Base-by-base conservation (phyloP, 106 monocot genomes). In the Dioscorea alata region DNA sequence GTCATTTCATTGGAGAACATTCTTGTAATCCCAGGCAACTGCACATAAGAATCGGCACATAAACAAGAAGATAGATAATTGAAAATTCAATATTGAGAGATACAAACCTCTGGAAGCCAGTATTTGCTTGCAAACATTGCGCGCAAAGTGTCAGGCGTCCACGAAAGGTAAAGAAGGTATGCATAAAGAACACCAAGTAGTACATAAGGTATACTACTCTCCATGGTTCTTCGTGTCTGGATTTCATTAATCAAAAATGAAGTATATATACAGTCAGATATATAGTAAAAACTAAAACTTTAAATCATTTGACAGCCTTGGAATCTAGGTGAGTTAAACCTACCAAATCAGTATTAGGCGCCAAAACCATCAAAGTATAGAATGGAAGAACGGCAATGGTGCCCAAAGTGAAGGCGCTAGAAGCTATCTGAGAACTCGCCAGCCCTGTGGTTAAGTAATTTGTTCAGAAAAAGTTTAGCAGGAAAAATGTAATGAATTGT, bases 331-430 rank as follows among this genome's bases (percentile, higher is more conserved):
- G 23, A 49, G 12, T 22, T 53, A 33, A 16, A 75, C 75, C 57
- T 74, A 99, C 97, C 60, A 99, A 25, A 68, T 81, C 48, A 52
- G 97, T 59, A 61, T 90, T 89, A 42, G 92, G 97, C 22, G 90
- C 93, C 49, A 90, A 32, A 85, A 99, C 79, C 97, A 99, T 99
- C 23, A 99, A 76, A 23, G 85, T 78, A 62, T 99, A 99, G 76
- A 99, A 99, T 21, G 97, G 97, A 75, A 99, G 89, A 23, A 99
- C 97, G 33, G 87, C 89, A 75, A 93, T 60, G 6, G 97, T 99
- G 76, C 90, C 92, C 72, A 69, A 78, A 32, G 91, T 95, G 76
- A 95, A 99, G 69, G 91, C 95, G 80, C 49, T 74, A 68, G 75
- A 78, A 23, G 97, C 97, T 71, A 92, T 81, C 66, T 99, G 85